Base-by-base conservation (phyloP, 2,329 filamentous ascomycete genomes). In the Phialophora expanda region DNA sequence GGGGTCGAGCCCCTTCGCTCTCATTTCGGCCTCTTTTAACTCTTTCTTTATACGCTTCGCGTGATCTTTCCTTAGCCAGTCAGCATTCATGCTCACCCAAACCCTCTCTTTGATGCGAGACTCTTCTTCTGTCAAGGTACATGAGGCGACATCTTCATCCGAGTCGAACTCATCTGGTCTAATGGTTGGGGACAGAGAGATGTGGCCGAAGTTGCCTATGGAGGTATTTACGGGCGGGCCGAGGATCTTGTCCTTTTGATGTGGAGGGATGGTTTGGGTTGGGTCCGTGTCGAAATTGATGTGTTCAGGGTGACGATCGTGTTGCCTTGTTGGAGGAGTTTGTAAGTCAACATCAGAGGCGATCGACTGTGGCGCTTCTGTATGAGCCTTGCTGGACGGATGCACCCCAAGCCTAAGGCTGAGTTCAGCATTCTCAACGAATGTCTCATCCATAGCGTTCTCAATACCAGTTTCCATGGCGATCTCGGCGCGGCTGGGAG, bases 21-120 rank as follows among this genome's bases (percentile, higher is more conserved):
- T 72, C 61, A 82, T 81, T 38, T 81, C 80, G 12, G 82, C 83
- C 67, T 85, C 83, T n/a, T 82, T 82, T 20, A 87, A 77, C 41
- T 93, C 91, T 66, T 88, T 86, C 46, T 90, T 86, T 64, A 96
- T 89, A 6, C 90, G 84, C 77, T 95, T 96, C 66, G 91, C 88
- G 74, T 97, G 93, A 75, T 96, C 90, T 56, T 88, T 86, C 8
- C 94, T 90, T 46, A 99, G 83, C 86, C 93, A 99, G 71, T 96
- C 92, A 76, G 95, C 93, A 78, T 99, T 98, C 75, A 93, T 89
- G 66, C 94, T 93, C 51, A 96, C 88, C 95, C 95, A 99, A 60
- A 98, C 91, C 66, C 88, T 87, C 77, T 97, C 93, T 77, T 97
- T 98, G 74, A 93, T 87, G 38, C 86, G 86, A 1, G 89, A 86